Conservation (phyloP, 768 basidiomycete species). For the Kwoniella newhampshirensis region DNA sequence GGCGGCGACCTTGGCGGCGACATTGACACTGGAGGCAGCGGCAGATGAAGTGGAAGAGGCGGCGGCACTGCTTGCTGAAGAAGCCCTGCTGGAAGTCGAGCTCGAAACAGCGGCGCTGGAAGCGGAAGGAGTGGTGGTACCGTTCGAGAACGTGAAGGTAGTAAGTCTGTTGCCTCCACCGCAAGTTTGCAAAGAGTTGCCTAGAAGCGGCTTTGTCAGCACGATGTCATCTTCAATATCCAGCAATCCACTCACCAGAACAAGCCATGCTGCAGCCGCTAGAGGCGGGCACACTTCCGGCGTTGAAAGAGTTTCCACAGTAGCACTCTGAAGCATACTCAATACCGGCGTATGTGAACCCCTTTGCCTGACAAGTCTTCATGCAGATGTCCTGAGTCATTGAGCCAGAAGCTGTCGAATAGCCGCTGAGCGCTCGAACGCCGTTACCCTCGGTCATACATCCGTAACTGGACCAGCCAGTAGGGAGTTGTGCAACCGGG, state of each 20-base stretch:
- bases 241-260: constrained; percentile 60
- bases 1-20: background rate
- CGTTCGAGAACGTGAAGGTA: constrained; percentile 30
- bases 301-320: constrained; percentile 69
- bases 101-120: constrained; percentile 10
- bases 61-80: constrained; percentile 2
- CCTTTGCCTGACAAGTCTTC: constrained; percentile 59
- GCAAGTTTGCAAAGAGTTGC: constrained; percentile 28
- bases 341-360: constrained; percentile 67
- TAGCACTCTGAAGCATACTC: constrained; percentile 59
- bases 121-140: constrained; percentile 10
- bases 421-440: constrained; percentile 37
- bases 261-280: constrained; percentile 72
- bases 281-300: constrained; percentile 60
- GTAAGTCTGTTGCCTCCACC: constrained; percentile 38
- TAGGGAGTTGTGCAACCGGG: constrained; percentile 28
- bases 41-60: constrained; percentile 11
- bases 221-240: background rate
- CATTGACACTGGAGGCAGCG: background rate
- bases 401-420: constrained; percentile 52
- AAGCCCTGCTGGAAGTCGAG: constrained; percentile 9
- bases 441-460: constrained; percentile 38
- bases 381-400: constrained; percentile 69
- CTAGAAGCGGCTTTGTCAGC: background rate
- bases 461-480: constrained; percentile 42